Evolutionary conservation across 352 stramenopile genomes (phyloP), one percentile per base, ranked within the genome.

Genomic region (Pythium rishiriense): DNA sequence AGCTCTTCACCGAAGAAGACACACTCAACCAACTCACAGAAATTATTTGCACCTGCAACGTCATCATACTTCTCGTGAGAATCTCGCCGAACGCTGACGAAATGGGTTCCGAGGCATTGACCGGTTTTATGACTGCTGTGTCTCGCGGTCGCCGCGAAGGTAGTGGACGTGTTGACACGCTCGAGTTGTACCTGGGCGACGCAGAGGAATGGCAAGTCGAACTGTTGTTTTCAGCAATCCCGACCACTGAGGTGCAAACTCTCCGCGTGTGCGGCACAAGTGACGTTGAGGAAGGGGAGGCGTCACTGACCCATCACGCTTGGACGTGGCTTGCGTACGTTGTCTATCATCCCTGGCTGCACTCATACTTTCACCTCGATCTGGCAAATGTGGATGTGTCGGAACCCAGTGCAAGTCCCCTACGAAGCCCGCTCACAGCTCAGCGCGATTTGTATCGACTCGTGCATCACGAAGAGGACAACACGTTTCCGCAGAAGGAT

Each of bases 291-390:
- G 33, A 39, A 39, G 1, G 33, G 17, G 33, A 12, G 17, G 33
- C 3, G 7, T 39, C 33, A 2, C 26, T 45, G 24, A 45, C 26
- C 19, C 49, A 26, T 2, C 49, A 45, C n/a, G 49, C 29, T 4
- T 57, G 49, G 49, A 45, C 29, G 19, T 57, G 49, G 49, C 49
- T 57, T 31, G 49, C 49, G 29, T 57, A 57, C 22, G 49, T 31
- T 1, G 7, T 28, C 17, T 57, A 46, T n/a, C 49, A 57, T 26
- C 49, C 49, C 8, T 57, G 47, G 47, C n/a, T 57, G 21, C 17
- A 17, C 33, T 3, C 3, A 9, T 39, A 9, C 33, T 14, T 39
- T 9, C 33, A 39, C 17, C 10, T 39, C 33, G n/a, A 45, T 31
- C 19, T 57, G 9, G 29, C 43, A 2, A 4, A 2, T 0, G 4